Evolutionary conservation across 2,329 filamentous ascomycete genomes (phyloP).

Genomic region (Calonectria leucothoes): DNA sequence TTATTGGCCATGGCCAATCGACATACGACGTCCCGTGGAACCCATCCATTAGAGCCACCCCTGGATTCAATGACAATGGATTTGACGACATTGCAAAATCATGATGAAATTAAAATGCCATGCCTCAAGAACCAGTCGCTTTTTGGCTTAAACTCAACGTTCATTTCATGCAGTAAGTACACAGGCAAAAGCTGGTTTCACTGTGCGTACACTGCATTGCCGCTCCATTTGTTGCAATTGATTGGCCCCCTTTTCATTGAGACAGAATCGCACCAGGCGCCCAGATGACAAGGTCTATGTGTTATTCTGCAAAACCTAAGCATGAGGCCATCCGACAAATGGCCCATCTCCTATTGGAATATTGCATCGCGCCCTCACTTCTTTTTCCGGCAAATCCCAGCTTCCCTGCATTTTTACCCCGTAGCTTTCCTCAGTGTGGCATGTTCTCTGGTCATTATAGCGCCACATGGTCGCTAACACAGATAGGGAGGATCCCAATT

Average conservation of each 20-base stretch:
- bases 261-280: background rate
- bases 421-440: constrained; percentile 32
- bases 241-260: background rate
- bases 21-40: background rate
- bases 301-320: background rate
- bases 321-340: constrained; percentile 22
- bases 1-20: background rate
- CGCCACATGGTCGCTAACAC: constrained; percentile 41
- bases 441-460: constrained; percentile 43
- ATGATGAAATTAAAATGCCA: background rate
- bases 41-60: background rate
- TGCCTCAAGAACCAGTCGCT: background rate
- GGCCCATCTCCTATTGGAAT: constrained; percentile 28
- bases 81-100: background rate
- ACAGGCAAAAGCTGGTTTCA: background rate
- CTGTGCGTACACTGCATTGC: background rate
- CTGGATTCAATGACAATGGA: constrained; percentile 1
- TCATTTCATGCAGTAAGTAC: background rate
- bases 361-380: constrained; percentile 11
- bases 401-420: constrained; percentile 21
- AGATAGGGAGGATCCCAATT: constrained; percentile 45
- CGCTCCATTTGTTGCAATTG: background rate
- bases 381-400: constrained; percentile 29
- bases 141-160: background rate
- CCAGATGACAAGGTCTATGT: background rate